These are phyloP conservation scores for Apophysomyces trapeziformis DNA, from an alignment of 371 early-diverging fungal genomes.

Conservation along the genomic window DNA sequence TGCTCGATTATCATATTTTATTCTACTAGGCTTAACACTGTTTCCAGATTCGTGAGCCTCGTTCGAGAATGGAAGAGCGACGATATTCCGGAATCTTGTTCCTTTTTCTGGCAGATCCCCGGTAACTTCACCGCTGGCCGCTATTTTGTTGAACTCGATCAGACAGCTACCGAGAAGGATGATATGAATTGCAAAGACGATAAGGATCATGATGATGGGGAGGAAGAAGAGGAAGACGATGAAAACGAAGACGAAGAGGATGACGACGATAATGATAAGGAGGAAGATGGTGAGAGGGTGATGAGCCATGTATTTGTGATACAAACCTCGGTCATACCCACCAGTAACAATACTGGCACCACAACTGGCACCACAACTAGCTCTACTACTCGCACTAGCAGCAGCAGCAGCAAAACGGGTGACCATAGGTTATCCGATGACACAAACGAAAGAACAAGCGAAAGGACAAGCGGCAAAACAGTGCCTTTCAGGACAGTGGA, in stretches of 20 bases:
- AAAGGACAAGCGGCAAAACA: too few relatives aligned
- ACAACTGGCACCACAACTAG: background rate
- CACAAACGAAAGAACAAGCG: too few relatives aligned
- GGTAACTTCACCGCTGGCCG: constrained; percentile 10
- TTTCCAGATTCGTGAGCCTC: constrained; percentile 14
- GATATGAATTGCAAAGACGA: background rate
- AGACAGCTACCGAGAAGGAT: background rate
- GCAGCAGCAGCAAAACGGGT: too few relatives aligned
- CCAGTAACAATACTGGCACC: background rate
- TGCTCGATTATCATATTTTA: background rate
- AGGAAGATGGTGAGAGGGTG: background rate
- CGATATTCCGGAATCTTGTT: constrained; percentile 19
- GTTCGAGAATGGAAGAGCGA: constrained; percentile 17
- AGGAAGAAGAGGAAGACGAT: constrained; percentile 14
- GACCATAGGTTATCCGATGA: too few relatives aligned
- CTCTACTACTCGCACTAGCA: background rate
- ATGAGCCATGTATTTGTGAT: background rate
- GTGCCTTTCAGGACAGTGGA: too few relatives aligned
- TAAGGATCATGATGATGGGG: constrained; percentile 1
- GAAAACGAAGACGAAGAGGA: constrained; percentile 13
- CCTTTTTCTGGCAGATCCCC: constrained; percentile 20
- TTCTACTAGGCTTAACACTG: background rate
- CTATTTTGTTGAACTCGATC: constrained; percentile 15
- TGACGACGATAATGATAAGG: background rate
- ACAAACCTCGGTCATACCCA: background rate